Conservation (phyloP, 2,329 filamentous ascomycete species). For the Pseudogymnoascus sp. region DNA sequence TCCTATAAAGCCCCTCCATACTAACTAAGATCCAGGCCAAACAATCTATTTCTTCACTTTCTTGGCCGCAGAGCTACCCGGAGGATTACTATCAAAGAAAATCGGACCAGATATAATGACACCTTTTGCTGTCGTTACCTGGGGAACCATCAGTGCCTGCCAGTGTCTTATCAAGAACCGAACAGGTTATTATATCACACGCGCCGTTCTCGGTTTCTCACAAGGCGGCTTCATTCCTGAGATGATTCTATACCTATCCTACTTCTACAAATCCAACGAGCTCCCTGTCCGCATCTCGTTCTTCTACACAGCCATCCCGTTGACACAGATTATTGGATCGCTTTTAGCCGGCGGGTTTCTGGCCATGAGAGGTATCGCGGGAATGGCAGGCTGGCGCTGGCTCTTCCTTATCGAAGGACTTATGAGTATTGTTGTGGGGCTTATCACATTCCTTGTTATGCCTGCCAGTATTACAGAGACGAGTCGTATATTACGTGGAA, state of each 20-base stretch:
- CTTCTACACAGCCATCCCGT: slow-evolving; percentile 12
- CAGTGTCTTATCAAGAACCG: slow-evolving; percentile 32
- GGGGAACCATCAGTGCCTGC: slow-evolving; percentile 37
- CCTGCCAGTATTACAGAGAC: slow-evolving; percentile 54
- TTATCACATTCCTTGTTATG: slow-evolving; percentile 45
- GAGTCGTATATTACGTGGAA: neutral
- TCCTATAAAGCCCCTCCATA: neutral
- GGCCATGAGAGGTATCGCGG: slow-evolving; percentile 40
- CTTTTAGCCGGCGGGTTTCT: slow-evolving; percentile 49
- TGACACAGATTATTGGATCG: slow-evolving; percentile 29
- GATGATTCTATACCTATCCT: slow-evolving; percentile 14
- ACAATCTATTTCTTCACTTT: slow-evolving; percentile 46
- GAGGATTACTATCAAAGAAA: slow-evolving; percentile 50
- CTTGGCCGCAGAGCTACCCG: slow-evolving; percentile 48
- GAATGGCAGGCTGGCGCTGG: slow-evolving; percentile 47
- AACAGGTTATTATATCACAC: slow-evolving; percentile 5
- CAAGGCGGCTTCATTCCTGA: slow-evolving; percentile 19
- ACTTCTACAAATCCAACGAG: slow-evolving; percentile 16
- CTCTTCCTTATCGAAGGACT: slow-evolving; percentile 36
- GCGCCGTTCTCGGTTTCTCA: slow-evolving; percentile 13
- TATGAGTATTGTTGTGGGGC: slow-evolving; percentile 42
- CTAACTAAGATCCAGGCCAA: slow-evolving; percentile 23
- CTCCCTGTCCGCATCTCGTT: slow-evolving; percentile 14
- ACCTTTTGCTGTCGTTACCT: slow-evolving; percentile 39
- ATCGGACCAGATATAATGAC: slow-evolving; percentile 41